Base-by-base conservation (phyloP, 495 filamentous ascomycete species). In the Immersiella caudata region DNA sequence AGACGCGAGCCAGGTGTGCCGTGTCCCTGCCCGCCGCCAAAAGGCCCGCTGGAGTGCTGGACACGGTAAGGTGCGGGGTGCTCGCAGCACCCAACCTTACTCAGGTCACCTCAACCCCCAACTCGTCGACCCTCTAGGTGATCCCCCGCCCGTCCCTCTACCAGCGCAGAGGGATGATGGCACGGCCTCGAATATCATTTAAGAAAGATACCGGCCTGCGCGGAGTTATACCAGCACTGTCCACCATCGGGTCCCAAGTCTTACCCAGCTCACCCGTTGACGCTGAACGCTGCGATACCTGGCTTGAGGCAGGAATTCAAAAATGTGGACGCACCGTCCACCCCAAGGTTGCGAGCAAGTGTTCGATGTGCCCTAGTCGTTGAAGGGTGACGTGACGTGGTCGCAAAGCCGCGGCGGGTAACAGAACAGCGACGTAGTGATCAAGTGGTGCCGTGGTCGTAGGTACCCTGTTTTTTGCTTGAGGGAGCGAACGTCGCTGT, bases 1-100 rank as follows among this genome's bases (percentile, higher is more conserved):
- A 71, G 67, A 69, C 70, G 69, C 70, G 72, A 67, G 63, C 33
- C 21, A 51, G 46, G 27, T 62, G 65, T 22, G 26, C 62, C 60
- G 65, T 56, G 55, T 46, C 52, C 25, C 62, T 27, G 55, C 25
- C 12, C 49, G 16, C 12, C 29, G 29, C 40, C 40, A 46, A 46
- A 18, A 51, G 49, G 27, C 62, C 65, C 36, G 26, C 62, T 63
- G 65, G 40, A 29, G 55, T 36, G 27, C 20, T 59, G 46, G 11
- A 62, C 25, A 16, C 49, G 24, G 36, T 25, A 33, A 11, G 51
- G 9, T 20, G 36, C 20, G 58, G 33, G 22, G 14, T 52, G 51
- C 54, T 36, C 60, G 36, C 25, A 11, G n/a, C n/a, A n/a, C n/a
- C n/a, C n/a, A n/a, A n/a, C 54, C 54, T 57, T 21, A 24, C 54